Evolutionary conservation across 179 eudicot genomes (phyloP).

Genomic region (Patellifolia procumbens): DNA sequence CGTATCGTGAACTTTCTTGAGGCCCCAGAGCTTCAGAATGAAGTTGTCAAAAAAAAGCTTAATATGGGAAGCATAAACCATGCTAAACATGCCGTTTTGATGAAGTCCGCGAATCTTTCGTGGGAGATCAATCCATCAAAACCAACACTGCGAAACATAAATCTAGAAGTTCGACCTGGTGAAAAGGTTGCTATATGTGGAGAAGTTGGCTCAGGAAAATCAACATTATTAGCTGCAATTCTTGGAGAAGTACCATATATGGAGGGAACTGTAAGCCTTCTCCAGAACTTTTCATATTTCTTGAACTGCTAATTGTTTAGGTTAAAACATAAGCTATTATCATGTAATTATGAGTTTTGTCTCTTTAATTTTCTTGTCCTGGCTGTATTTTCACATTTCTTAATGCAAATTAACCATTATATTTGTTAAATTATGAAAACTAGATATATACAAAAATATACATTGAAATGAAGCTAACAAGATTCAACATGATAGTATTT

Average conservation of each 20-base stretch:
- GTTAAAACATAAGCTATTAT: not conserved
- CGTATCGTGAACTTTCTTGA: conserved; percentile 66
- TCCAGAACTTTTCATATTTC: not conserved
- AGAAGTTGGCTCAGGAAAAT: conserved; percentile 88
- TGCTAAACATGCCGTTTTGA: conserved; percentile 27
- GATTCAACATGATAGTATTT: no score
- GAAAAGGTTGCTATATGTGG: conserved; percentile 81
- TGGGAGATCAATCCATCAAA: conserved; percentile 55
- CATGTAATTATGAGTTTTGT: no score
- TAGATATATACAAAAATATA: no score
- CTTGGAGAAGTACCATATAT: conserved; percentile 79
- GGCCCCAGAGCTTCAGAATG: conserved; percentile 65
- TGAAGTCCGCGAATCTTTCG: conserved; percentile 55
- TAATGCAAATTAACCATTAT: no score
- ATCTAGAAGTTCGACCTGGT: conserved; percentile 54
- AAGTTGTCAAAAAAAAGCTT: conserved; percentile 37
- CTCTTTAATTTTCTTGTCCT: no score
- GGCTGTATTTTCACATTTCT: no score
- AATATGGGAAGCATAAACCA: conserved; percentile 8
- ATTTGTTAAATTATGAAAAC: no score
- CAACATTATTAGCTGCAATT: conserved; percentile 69
- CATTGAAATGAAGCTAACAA: no score
- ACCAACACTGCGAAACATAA: conserved; percentile 51
- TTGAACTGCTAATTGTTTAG: not conserved
- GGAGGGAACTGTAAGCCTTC: conserved; percentile 65